A percentile compares a stretch with the other conserved stretches of the same genome.
Conservation (phyloP, 805 yeast species). For the Pichia sporocuriosa region DNA sequence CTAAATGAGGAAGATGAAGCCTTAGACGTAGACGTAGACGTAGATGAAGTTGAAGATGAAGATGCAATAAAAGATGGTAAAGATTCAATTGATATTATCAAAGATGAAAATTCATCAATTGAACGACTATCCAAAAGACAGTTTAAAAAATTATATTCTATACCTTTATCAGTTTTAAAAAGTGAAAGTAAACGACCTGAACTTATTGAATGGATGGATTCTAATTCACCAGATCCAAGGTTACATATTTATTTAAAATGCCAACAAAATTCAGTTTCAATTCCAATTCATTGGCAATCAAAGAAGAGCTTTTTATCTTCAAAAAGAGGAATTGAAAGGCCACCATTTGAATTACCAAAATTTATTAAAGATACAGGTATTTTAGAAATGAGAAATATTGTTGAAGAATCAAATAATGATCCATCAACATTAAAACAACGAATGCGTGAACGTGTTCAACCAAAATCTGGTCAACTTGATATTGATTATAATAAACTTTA, state of each 20-base stretch:
- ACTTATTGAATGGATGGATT: slow-evolving; percentile 76
- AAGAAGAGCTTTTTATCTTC: slow-evolving; percentile 69
- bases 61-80: background rate
- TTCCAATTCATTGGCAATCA: slow-evolving; percentile 80
- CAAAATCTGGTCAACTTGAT: slow-evolving; percentile 79
- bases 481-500: slow-evolving; percentile 76
- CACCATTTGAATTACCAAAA: slow-evolving; percentile 71
- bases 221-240: slow-evolving; percentile 74
- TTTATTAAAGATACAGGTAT: slow-evolving; percentile 81
- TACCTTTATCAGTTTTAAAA: slow-evolving; percentile 65
- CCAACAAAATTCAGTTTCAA: slow-evolving; percentile 58
- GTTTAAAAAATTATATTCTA: slow-evolving; percentile 43
- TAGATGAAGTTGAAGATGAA: slow-evolving; percentile 2
- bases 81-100: background rate
- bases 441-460: slow-evolving; percentile 80
- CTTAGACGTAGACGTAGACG: slow-evolving; percentile 11
- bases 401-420: slow-evolving; percentile 36
- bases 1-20: slow-evolving; percentile 18
- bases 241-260: slow-evolving; percentile 59
- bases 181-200: slow-evolving; percentile 57
- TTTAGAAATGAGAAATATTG: slow-evolving; percentile 69
- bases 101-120: background rate
- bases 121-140: slow-evolving; percentile 41
- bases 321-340: slow-evolving; percentile 57
- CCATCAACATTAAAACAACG: slow-evolving; percentile 53